Base-by-base conservation (phyloP, 257 asterid genomes). In the Datura wrightii region DNA sequence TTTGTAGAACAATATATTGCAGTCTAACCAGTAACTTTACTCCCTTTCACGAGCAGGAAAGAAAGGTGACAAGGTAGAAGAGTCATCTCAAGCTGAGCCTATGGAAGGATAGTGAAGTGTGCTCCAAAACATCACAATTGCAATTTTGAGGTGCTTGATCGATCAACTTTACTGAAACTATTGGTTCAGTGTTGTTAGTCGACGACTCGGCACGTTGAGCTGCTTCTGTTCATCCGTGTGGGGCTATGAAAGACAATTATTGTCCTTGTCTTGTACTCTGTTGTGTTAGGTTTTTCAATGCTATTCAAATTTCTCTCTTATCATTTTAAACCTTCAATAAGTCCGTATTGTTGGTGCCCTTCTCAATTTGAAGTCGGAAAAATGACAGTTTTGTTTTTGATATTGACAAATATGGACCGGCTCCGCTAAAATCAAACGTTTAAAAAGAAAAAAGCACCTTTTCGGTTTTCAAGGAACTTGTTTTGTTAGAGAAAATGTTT, bases 1-100 rank as follows among this genome's bases (percentile, higher is more conserved):
- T 58, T 7, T 58, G 31, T 24, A 24, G 31, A 24, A 24, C 31
- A 24, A 24, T 24, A 24, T 24, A 24, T 24, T 24, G 31, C 31
- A 46, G 16, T 24, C 39, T 31, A 63, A 48, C 7, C 7, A 48
- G 44, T 48, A 24, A 74, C 37, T 5, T 19, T 44, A 24, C 31
- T 1, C 31, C n/a, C 39, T 37, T 67, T 9, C 42, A 34, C 83
- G 63, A 85, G 85, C 91, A 93, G 98, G 89, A 39, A 94, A 92
- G 90, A 94, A 94, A 80, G 93, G 90, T 2, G 97, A 92, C 62
- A 93, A 90, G 76, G 78, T 92, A 1, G 96, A 90, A 80, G 94
- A 89, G 46, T 34, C 88, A 0, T 85, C 83, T 14, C 92, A 87
- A 53, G 86, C 91, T 15, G 94, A 90, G 88, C 89, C 90, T 10